Conservation (phyloP, 306 rosid species). For the Gleditsia sinensis region DNA sequence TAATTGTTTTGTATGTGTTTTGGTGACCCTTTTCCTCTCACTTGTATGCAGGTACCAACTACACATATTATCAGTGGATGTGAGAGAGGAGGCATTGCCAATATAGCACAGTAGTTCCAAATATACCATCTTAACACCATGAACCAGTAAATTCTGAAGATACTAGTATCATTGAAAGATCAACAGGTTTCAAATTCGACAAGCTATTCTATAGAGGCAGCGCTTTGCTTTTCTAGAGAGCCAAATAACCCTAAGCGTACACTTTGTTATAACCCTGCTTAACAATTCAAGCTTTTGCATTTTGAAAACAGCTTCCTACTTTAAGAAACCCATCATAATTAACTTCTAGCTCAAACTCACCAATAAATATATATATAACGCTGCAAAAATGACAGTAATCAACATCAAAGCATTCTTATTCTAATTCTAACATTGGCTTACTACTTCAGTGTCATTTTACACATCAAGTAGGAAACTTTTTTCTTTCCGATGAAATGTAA, state of each 20-base stretch:
- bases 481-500: background rate
- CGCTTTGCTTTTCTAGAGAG: background rate
- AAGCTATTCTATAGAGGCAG: background rate
- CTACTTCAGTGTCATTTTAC: background rate
- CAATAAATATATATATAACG: background rate
- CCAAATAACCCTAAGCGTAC: background rate
- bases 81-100: background rate
- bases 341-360: background rate
- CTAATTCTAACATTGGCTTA: background rate
- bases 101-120: background rate
- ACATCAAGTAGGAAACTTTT: background rate
- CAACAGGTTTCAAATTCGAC: slow-evolving; percentile 23
- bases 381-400: background rate
- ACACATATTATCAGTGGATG: background rate
- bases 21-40: background rate
- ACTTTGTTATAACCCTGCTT: background rate
- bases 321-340: background rate
- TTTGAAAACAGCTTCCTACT: background rate
- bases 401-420: background rate
- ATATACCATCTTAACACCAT: background rate
- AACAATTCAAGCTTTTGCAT: background rate
- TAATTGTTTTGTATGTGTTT: background rate
- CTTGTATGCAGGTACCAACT: background rate
- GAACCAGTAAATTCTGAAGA: background rate
- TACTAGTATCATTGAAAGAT: background rate